Conservation (phyloP, 2,329 filamentous ascomycete species). For the Arthrobotrys sphaeroides region DNA sequence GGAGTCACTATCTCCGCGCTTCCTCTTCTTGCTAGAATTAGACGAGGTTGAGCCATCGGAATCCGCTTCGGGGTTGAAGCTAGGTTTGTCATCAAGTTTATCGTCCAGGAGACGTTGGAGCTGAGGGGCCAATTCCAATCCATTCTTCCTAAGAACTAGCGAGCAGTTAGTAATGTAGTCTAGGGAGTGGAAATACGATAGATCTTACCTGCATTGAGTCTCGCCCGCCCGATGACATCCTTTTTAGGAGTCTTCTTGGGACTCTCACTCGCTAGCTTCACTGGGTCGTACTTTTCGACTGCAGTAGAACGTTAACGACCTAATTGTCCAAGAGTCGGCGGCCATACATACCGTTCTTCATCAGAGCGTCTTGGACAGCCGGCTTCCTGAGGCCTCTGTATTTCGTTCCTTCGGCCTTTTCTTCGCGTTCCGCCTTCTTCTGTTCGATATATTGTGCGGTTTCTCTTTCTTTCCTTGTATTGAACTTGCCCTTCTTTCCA, state of each 20-base stretch:
- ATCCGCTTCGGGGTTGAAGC: conserved; percentile 1
- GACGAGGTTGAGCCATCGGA: conserved; percentile 24
- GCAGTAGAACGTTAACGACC: neutral
- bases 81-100: conserved; percentile 1
- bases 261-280: conserved; percentile 13
- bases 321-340: neutral
- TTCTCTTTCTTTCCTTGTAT: conserved; percentile 17
- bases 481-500: conserved; percentile 36
- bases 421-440: conserved; percentile 2
- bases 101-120: conserved; percentile 18
- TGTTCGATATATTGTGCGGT: conserved; percentile 12
- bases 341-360: conserved; percentile 15
- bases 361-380: neutral
- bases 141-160: conserved; percentile 40
- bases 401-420: neutral
- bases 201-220: conserved; percentile 17
- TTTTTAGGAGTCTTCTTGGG: conserved; percentile 23
- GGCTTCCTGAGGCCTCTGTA: neutral
- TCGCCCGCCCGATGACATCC: neutral
- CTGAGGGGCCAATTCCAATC: conserved; percentile 18
- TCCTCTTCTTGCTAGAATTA: conserved; percentile 40
- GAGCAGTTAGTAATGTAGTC: neutral
- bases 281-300: conserved; percentile 36
- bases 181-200: neutral
- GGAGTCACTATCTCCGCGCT: conserved; percentile 17